phyloP scores from a whole-genome alignment of 768 basidiomycete genomes.

The Collybia sp. region DNA sequence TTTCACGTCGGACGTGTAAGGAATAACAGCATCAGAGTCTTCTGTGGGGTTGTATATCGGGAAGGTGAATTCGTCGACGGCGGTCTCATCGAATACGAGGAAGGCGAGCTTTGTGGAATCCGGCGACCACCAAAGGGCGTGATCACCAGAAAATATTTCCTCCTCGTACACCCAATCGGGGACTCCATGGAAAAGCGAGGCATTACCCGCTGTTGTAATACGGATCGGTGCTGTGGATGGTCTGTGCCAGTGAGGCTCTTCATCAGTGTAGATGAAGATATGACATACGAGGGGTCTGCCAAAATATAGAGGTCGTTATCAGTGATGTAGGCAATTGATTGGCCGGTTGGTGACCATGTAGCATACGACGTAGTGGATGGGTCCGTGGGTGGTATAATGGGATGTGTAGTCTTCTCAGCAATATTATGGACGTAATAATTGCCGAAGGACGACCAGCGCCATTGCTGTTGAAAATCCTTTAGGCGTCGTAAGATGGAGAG shows the following conservation, averaged over 20 bases:
- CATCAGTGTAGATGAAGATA: constrained; percentile 2
- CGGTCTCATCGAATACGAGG: constrained; percentile 83
- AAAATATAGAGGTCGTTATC: constrained; percentile 89
- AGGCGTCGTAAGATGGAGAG: background rate
- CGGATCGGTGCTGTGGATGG: constrained; percentile 50
- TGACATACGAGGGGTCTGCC: constrained; percentile 55
- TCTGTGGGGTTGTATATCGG: constrained; percentile 89
- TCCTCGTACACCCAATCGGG: constrained; percentile 99
- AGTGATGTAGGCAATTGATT: constrained; percentile 83
- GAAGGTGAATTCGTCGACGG: constrained; percentile 81
- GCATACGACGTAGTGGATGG: constrained; percentile 78
- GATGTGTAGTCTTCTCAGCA: constrained; percentile 58
- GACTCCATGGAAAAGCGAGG: constrained; percentile 88
- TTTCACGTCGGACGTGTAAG: constrained; percentile 72
- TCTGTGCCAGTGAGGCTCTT: constrained; percentile 12
- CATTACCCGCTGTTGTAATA: constrained; percentile 77
- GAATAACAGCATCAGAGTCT: constrained; percentile 63
- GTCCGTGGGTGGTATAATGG: constrained; percentile 61
- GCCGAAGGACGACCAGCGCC: constrained; percentile 86
- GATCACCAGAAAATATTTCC: constrained; percentile 73
- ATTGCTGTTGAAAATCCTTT: constrained; percentile 55
- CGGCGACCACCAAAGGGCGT: constrained; percentile 91
- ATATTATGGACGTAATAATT: constrained; percentile 94
- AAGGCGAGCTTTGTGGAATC: constrained; percentile 73
- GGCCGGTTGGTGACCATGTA: constrained; percentile 81